Base-by-base conservation (phyloP, 371 early-diverging fungal species). In the Mucor irregularis region DNA sequence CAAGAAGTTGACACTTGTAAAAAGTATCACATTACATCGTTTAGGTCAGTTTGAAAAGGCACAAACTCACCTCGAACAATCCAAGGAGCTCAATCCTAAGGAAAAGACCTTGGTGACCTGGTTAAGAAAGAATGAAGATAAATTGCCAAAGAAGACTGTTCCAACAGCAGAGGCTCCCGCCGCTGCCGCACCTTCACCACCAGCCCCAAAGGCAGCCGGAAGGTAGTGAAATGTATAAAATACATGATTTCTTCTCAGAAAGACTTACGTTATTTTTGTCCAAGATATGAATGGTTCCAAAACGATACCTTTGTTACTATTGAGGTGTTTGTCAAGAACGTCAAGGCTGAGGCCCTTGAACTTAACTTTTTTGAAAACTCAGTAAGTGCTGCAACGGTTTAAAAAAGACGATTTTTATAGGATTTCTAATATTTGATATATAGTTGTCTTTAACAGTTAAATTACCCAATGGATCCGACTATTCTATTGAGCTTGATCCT, bases 221-320 rank as follows among this genome's bases (percentile, higher is more conserved):
- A 53, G 53, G 60, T 59, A 48, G n/a, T n/a, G n/a, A n/a, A 47
- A 7, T 5, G 0, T 5, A 0, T 4, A 19, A 22, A 10, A 2
- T 28, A 29, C 6, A 28, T 14, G 10, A 30, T 25, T 10, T 6
- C 2, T 14, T 13, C 17, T n/a, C 3, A 4, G 17, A 6, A 22
- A 22, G 13, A 47, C 10, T 47, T 22, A 34, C 19, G 13, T 13
- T 22, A 14, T 7, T 5, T 14, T 13, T 35, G 7, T 22, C 14
- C 10, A 69, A 90, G 96, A 66, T 94, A 96, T 62, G 97, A 97
- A 70, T 97, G 96, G 96, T 96, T 92, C 75, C 98, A 98, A 76
- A 97, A 88, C 59, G 97, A 96, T 61, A 70, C 80, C 51, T 85
- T 76, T 65, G 89, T 98, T 37, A 92, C 88, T 8, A 76, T 98